These are phyloP conservation scores for Rubia occidens DNA, from an alignment of 305 asterid genomes.

Conservation along the genomic window DNA sequence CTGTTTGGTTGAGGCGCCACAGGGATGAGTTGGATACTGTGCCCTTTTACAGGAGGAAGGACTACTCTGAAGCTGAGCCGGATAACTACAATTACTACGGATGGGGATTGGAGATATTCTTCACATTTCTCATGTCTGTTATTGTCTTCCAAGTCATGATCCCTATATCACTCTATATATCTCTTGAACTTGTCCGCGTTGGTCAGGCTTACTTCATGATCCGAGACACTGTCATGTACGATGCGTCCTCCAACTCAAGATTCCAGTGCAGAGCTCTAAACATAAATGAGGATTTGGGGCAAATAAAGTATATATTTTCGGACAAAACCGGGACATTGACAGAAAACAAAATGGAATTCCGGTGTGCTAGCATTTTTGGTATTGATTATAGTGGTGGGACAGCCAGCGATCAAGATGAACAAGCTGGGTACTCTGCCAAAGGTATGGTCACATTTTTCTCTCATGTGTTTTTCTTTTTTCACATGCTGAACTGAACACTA, in stretches of 20 bases:
- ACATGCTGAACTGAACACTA: conserved; percentile 13
- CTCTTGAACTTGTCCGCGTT: conserved; percentile 96
- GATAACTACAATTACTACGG: conserved; percentile 75
- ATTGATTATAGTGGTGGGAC: conserved; percentile 46
- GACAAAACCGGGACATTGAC: conserved; percentile 97
- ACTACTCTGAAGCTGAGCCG: conserved; percentile 43
- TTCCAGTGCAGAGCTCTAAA: conserved; percentile 95
- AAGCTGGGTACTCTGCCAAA: conserved; percentile 40
- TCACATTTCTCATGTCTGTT: conserved; percentile 84
- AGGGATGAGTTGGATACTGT: conserved; percentile 59
- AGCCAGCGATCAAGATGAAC: conserved; percentile 33
- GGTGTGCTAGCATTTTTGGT: conserved; percentile 88
- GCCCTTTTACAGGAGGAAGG: conserved; percentile 72
- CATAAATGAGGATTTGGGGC: conserved; percentile 98
- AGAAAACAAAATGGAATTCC: conserved; percentile 99
- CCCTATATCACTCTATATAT: conserved; percentile 92
- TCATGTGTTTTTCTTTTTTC: conserved; percentile 4
- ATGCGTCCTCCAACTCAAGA: conserved; percentile 61
- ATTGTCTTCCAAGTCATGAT: conserved; percentile 97
- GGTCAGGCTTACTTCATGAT: conserved; percentile 99
- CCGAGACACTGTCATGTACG: conserved; percentile 60
- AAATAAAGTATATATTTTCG: conserved; percentile 86
- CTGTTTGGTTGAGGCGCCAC: conserved; percentile 76
- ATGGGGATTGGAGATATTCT: conserved; percentile 79
- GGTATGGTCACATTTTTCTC: conserved; percentile 32